Evolutionary conservation across 345 rosid species (phyloP).

Genomic region (Pistacia atlantica): DNA sequence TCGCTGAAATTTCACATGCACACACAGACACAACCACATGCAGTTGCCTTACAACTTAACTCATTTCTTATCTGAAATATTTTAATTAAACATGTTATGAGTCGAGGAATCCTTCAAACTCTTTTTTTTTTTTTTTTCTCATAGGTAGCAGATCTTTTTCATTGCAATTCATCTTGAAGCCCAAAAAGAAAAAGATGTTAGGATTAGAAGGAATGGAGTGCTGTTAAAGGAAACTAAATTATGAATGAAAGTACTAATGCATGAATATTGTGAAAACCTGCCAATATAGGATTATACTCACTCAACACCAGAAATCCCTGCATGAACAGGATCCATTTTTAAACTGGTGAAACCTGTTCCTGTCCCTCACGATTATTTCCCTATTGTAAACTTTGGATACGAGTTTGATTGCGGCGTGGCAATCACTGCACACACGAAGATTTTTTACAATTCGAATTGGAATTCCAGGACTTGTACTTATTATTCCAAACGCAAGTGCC

Average conservation of each 20-base stretch:
- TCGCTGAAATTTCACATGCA: not conserved
- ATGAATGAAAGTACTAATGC: not conserved
- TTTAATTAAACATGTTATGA: not conserved
- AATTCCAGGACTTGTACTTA: conserved; percentile 9
- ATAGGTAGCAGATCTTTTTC: not conserved
- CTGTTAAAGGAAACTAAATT: not conserved
- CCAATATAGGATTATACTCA: not conserved
- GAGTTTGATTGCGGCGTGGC: conserved; percentile 21
- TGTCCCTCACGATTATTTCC: conserved; percentile 19
- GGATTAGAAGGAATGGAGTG: not conserved
- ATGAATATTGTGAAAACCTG: not conserved
- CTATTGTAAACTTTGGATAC: conserved; percentile 17
- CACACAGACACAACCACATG: not conserved
- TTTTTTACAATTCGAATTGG: conserved; percentile 33
- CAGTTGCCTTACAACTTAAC: not conserved
- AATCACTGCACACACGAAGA: conserved; percentile 23
- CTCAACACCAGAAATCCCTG: not conserved
- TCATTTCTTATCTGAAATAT: not conserved
- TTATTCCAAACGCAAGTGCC: conserved; percentile 30
- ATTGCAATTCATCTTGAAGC: not conserved
- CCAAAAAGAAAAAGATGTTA: not conserved
- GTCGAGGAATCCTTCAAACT: too few species aligned
- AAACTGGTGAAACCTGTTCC: conserved; percentile 22
- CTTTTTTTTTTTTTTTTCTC: not conserved
- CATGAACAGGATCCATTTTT: conserved; percentile 23